Evolutionary conservation across 305 asterid genomes (phyloP).

Genomic region (Fraxinus albicans): DNA sequence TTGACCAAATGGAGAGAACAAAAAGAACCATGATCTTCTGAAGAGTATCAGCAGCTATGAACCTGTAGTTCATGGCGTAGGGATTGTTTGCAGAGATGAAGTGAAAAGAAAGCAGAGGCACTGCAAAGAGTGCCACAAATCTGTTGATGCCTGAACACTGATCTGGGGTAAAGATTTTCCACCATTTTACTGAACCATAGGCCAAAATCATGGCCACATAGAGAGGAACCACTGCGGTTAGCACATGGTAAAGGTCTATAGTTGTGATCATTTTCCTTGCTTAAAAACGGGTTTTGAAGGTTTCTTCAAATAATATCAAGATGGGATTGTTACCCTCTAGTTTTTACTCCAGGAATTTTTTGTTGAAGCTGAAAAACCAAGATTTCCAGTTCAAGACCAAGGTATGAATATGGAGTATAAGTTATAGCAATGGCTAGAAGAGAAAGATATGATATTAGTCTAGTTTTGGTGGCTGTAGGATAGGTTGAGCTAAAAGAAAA

Average conservation of each 20-base stretch:
- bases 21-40: slow-evolving; percentile 57
- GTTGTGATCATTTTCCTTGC: slow-evolving; percentile 37
- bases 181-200: slow-evolving; percentile 65
- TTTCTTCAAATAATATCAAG: background rate
- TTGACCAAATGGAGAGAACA: slow-evolving; percentile 52
- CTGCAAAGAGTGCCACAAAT: slow-evolving; percentile 67
- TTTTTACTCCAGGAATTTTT: background rate
- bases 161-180: slow-evolving; percentile 61
- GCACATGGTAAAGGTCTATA: slow-evolving; percentile 62
- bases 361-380: background rate
- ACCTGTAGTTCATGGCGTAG: slow-evolving; percentile 59
- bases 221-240: slow-evolving; percentile 67
- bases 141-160: slow-evolving; percentile 75
- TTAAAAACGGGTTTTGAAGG: background rate
- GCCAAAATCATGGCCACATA: slow-evolving; percentile 72
- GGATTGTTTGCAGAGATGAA: slow-evolving; percentile 76
- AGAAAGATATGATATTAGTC: background rate
- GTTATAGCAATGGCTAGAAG: background rate
- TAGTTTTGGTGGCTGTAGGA: slow-evolving; percentile 12
- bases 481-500: background rate
- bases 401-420: background rate
- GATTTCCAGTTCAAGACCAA: background rate
- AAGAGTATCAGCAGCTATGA: slow-evolving; percentile 69
- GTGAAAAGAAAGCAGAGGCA: slow-evolving; percentile 62
- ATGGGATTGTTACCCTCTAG: background rate